Evolutionary conservation across 768 basidiomycete genomes (phyloP), one percentile per base, ranked within the genome.

Genomic region (Boletus pseudo-olivaceus): DNA sequence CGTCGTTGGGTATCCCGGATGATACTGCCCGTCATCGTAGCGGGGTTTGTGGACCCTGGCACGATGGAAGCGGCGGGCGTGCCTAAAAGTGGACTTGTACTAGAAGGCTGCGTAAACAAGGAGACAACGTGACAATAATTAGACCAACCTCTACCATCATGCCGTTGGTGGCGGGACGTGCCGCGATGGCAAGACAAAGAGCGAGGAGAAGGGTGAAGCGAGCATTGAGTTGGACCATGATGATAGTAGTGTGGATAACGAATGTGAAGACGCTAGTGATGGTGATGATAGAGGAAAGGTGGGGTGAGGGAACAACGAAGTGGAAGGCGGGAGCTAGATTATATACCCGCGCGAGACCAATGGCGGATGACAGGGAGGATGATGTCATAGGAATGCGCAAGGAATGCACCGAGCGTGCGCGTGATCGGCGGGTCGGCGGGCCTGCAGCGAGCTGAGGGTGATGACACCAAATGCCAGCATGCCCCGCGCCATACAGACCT

Each of bases 161-260:
- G 23, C 43, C 54, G n/a, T 50, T 45, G 26, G 54, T 44, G 20
- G 64, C 45, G 19, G 56, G 51, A 35, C 42, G 58, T 14, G 59
- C 57, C 32, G 59, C 54, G 33, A 57, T 65, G 38, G 55, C 55
- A 49, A 69, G 58, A 44, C 69, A 69, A 26, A 69, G 49, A 30
- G 67, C 57, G 46, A 69, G 67, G 11, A 69, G 67, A 37, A 59
- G n/a, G 20, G 62, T 14, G 67, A 69, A 71, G 55, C 57, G 69
- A 54, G 59, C 37, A 26, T 51, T 56, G 56, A 71, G 60, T 47
- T 62, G 69, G 52, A 69, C 62, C 67, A 69, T 68, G 54, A 46
- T 47, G 56, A 55, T 69, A 56, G 61, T 63, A 19, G 66, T 68
- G 68, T 62, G 32, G 26, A 45, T 60, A 65, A 62, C 34, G 68